Percentiles rank a stretch among this genome's conserved stretches.
Conservation (phyloP, 495 filamentous ascomycete species). For the Podospora australis region DNA sequence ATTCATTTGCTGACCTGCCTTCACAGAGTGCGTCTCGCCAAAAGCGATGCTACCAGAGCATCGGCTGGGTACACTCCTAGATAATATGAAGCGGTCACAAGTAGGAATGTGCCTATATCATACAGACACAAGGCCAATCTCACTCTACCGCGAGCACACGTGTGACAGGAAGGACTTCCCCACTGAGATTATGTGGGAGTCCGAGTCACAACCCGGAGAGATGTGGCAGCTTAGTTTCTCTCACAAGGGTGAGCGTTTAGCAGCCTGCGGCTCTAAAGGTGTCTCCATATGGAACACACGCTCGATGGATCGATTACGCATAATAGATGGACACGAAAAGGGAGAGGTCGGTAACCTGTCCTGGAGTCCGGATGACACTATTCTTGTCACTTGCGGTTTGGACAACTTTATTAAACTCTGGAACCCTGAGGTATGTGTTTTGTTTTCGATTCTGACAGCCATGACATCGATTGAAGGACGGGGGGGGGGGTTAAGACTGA, state of each 20-base stretch:
- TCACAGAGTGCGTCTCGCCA: slow-evolving; percentile 78
- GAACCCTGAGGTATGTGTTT: slow-evolving; percentile 60
- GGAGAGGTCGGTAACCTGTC: slow-evolving; percentile 63
- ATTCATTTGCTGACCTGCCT: slow-evolving; percentile 11
- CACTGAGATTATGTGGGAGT: slow-evolving; percentile 53
- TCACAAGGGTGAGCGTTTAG: slow-evolving; percentile 76
- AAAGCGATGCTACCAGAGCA: slow-evolving; percentile 98
- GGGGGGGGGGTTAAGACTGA: too few relatives aligned
- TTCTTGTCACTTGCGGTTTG: slow-evolving; percentile 72
- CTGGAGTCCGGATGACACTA: slow-evolving; percentile 89
- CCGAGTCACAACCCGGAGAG: slow-evolving; percentile 74
- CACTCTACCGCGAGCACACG: slow-evolving; percentile 80
- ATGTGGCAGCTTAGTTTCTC: slow-evolving; percentile 90
- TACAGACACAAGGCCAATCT: slow-evolving; percentile 70
- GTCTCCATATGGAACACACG: slow-evolving; percentile 79
- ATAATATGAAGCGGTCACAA: slow-evolving; percentile 74
- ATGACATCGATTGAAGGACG: too few relatives aligned
- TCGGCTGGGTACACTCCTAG: slow-evolving; percentile 76
- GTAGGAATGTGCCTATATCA: slow-evolving; percentile 83
- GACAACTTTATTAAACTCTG: slow-evolving; percentile 73
- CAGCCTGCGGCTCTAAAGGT: slow-evolving; percentile 64
- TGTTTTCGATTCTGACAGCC: background rate
- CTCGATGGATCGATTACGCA: slow-evolving; percentile 59
- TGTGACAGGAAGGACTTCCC: slow-evolving; percentile 82
- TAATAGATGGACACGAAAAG: slow-evolving; percentile 54